Conservation (phyloP, 345 rosid genomes). For the Draba incana region DNA sequence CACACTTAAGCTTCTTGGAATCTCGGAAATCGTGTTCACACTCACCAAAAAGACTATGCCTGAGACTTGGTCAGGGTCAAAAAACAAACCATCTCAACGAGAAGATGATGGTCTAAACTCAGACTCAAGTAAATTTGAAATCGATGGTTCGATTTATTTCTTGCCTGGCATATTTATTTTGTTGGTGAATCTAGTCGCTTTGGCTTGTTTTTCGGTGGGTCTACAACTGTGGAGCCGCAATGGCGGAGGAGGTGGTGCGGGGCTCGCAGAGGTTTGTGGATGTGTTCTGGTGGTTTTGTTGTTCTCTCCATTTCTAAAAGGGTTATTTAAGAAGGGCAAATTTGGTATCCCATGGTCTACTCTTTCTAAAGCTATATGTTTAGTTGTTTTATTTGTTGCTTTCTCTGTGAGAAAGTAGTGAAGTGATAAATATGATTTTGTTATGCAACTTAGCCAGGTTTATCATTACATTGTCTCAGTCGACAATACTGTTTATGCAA, state of each 20-base stretch:
- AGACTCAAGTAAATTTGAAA: slow-evolving; percentile 41
- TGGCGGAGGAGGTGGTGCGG: slow-evolving; percentile 26
- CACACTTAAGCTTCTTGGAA: slow-evolving; percentile 48
- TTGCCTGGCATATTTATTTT: slow-evolving; percentile 58
- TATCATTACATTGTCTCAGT: neutral
- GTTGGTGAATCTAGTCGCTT: slow-evolving; percentile 50
- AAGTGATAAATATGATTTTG: neutral
- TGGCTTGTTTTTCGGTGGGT: slow-evolving; percentile 32
- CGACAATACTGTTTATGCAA: neutral
- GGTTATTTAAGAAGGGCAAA: slow-evolving; percentile 58
- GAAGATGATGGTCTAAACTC: neutral
- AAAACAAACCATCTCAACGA: neutral
- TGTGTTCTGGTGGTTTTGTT: slow-evolving; percentile 47
- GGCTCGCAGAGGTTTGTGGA: slow-evolving; percentile 46
- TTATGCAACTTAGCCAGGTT: neutral
- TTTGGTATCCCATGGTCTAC: slow-evolving; percentile 64
- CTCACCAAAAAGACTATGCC: slow-evolving; percentile 56
- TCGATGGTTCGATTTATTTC: slow-evolving; percentile 51
- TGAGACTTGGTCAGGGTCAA: neutral
- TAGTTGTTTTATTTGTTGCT: slow-evolving; percentile 42
- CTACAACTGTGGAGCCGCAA: slow-evolving; percentile 6
- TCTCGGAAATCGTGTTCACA: slow-evolving; percentile 54
- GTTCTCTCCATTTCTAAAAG: slow-evolving; percentile 57
- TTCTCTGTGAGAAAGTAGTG: slow-evolving; percentile 21
- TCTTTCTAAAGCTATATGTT: slow-evolving; percentile 47